Base-by-base conservation (phyloP, 208 protist species). In the Perkinsela sp. region DNA sequence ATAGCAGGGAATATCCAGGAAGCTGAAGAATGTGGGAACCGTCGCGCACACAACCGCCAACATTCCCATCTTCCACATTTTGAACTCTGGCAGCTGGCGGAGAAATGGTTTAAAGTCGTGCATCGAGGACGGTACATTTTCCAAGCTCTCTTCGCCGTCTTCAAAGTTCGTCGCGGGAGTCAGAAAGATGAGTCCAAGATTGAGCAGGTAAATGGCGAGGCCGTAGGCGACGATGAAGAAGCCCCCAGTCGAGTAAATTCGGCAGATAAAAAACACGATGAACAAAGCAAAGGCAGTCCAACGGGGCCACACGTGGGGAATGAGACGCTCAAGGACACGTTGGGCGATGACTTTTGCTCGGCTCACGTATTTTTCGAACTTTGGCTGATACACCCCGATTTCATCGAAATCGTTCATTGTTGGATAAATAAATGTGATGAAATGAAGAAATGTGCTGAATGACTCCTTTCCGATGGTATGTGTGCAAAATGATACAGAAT, bases 161-260 rank as follows among this genome's bases (percentile, higher is more conserved):
- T 93, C 83, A n/a, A 91, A 89, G 28, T 96, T 92, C 15, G 83
- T 77, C 30, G 89, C 73, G 0, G 95, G 95, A 0, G 93, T 93
- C 31, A 98, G 76, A 68, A 97, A 93, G 67, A 86, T 70, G 71
- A 98, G 83, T n/a, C 93, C 73, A 6, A 95, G 72, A 71, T 96
- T 96, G 29, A 98, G 78, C 28, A 96, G 65, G 69, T 96, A 96
- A 68, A 98, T 97, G 65, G 83, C 88, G 16, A 97, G 76, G 28
- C 76, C 95, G 68, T 98, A 98, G 0, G 91, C 89, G 66, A 97
- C 80, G 30, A 98, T 88, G 75, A 96, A 95, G 75, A 90, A 96
- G 28, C 93, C 91, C 30, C 82, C 76, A 31, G 71, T 74, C 30
- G 70, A 76, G 28, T 82, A 71, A 0, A 94, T 82, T 31, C 89